phyloP scores from a whole-genome alignment of 805 yeast genomes.

The Kazachstania africana region DNA sequence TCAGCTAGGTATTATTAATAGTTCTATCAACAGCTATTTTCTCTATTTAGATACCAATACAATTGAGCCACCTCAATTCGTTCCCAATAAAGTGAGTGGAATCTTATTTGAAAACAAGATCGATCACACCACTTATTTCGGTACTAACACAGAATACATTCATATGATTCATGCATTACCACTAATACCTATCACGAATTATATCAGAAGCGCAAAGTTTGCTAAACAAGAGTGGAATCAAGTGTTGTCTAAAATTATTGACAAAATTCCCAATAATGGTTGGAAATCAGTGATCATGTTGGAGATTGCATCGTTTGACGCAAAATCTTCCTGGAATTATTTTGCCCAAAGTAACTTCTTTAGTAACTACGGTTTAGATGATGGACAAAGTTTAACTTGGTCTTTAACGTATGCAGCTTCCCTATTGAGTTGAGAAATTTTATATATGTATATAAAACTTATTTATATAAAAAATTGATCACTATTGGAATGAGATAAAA shows the following conservation, averaged over 20 bases:
- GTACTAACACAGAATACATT: constrained; percentile 58
- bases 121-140: constrained; percentile 67
- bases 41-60: constrained; percentile 41
- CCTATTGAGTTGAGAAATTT: no score
- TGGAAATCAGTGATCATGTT: constrained; percentile 67
- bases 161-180: constrained; percentile 77
- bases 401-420: constrained; percentile 59
- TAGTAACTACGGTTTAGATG: constrained; percentile 45
- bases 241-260: constrained; percentile 34
- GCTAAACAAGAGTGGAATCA: constrained; percentile 55
- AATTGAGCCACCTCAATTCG: constrained; percentile 43
- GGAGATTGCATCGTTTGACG: constrained; percentile 66
- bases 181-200: constrained; percentile 52
- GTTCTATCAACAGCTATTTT: constrained; percentile 45
- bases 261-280: constrained; percentile 45
- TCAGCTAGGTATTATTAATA: constrained; percentile 47
- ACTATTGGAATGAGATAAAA: no score
- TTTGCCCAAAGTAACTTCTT: constrained; percentile 46
- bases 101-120: constrained; percentile 62
- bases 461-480: no score
- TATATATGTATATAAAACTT: no score
- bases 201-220: constrained; percentile 41
- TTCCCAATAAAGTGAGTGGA: constrained; percentile 59
- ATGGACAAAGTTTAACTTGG: constrained; percentile 84
- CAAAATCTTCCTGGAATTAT: constrained; percentile 47